Evolutionary conservation across 331 rosid genomes (phyloP), one percentile per base, ranked within the genome.

Genomic region (Acacia pycnantha): DNA sequence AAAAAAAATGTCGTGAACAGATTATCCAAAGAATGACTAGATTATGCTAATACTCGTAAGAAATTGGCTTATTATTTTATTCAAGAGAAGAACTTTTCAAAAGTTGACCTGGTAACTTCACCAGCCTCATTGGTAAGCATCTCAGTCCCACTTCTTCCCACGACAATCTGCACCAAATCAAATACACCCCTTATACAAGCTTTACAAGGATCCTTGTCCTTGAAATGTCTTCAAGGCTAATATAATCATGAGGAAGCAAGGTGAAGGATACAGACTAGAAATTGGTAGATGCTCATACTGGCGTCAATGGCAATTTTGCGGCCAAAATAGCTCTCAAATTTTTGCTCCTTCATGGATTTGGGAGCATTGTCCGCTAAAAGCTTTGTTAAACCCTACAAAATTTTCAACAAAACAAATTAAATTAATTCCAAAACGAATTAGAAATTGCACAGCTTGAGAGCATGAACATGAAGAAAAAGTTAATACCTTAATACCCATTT

Each of bases 241-340:
- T n/a, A 6, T 15, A 27, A 14, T 6, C 18, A 37, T 4, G 62
- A 11, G 67, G 18, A 62, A 21, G 22, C 5, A 48, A 43, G 62
- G 53, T 54, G 79, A 33, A 11, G 40, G 46, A 3, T 70, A 81
- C 94, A 24, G 6, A 95, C 99, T 74, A 95, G 99, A 56, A 95
- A 95, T 89, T 93, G 99, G 82, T 95, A 95, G 79, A 95, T 95
- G 91, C 99, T 95, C 99, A 93, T 95, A 87, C 99, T 93, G 50
- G 99, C 98, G 83, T 95, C 99, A 66, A 93, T 82, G 75, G 99
- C 97, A 22, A 95, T 93, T 86, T 93, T 95, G 6, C 99, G 97
- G 22, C 97, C 97, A 54, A 93, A 95, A 61, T 90, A 95, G 82
- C 93, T 84, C 87, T 95, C 99, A 82, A 95, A 95, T 82, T 93